A percentile compares a stretch with the other conserved stretches of the same genome.
phyloP scores from a whole-genome alignment of 1,139 yeast species.

The Taphrina sp. region DNA sequence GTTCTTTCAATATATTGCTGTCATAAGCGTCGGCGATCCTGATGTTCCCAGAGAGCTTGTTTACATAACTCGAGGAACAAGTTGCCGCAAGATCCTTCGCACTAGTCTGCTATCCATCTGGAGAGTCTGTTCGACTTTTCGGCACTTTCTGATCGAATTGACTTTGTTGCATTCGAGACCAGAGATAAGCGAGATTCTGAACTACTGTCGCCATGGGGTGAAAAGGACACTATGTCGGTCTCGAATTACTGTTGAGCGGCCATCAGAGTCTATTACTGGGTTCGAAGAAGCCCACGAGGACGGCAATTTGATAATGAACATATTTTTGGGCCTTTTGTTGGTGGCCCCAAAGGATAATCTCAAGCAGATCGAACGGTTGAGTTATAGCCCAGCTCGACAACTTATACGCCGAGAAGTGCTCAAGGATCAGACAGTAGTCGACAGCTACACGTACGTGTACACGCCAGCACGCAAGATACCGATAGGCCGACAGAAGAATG shows the following conservation, averaged over 20 bases:
- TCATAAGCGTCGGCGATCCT: constrained; percentile 11
- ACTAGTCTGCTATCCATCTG: neutral
- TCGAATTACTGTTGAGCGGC: neutral
- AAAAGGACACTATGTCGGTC: neutral
- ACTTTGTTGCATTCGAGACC: constrained; percentile 15
- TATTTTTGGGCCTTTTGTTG: neutral
- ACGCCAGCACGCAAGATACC: neutral
- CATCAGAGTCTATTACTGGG: constrained; percentile 4
- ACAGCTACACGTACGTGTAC: constrained; percentile 1
- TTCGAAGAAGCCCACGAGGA: neutral
- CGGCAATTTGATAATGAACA: neutral
- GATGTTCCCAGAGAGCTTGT: constrained; percentile 12
- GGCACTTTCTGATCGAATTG: constrained; percentile 1
- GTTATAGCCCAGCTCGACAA: neutral
- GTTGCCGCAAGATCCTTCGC: neutral
- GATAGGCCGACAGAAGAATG: neutral
- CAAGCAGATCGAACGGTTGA: neutral
- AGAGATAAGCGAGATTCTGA: constrained; percentile 5
- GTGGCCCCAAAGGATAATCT: neutral
- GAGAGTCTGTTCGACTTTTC: constrained; percentile 5
- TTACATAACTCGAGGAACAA: constrained; percentile 8
- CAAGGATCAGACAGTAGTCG: neutral
- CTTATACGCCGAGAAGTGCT: neutral
- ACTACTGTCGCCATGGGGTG: constrained; percentile 10
- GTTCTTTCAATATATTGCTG: constrained; percentile 17